phyloP scores from a whole-genome alignment of 495 filamentous ascomycete species.

The Penicillium coprophilum region DNA sequence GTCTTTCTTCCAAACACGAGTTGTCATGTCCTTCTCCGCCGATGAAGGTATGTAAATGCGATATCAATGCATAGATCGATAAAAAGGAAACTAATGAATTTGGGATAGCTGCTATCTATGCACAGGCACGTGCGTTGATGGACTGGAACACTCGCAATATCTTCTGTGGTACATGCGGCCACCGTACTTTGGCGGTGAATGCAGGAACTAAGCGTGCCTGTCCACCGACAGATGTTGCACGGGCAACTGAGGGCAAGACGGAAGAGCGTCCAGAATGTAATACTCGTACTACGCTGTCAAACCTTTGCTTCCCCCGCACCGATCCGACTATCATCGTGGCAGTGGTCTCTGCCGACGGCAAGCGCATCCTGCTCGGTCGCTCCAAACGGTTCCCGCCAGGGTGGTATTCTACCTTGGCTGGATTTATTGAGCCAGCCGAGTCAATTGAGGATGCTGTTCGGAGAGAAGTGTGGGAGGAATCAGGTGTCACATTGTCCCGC shows the following conservation, averaged over 20 bases:
- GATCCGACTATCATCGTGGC: slow-evolving; percentile 97
- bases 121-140: slow-evolving; percentile 81
- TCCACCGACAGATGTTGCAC: slow-evolving; percentile 69
- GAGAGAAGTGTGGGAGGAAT: slow-evolving; percentile 94
- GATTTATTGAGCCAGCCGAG: slow-evolving; percentile 94
- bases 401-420: slow-evolving; percentile 90
- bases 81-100: slow-evolving; percentile 13
- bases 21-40: slow-evolving; percentile 57
- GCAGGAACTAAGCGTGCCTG: slow-evolving; percentile 90
- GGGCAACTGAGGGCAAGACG: slow-evolving; percentile 33
- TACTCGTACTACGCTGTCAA: slow-evolving; percentile 65
- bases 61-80: not conserved
- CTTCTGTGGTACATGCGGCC: slow-evolving; percentile 86
- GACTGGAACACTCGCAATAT: slow-evolving; percentile 96
- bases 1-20: slow-evolving; percentile 58
- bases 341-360: slow-evolving; percentile 71
- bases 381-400: slow-evolving; percentile 76
- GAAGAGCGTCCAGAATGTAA: slow-evolving; percentile 65
- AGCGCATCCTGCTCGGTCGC: slow-evolving; percentile 79
- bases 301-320: slow-evolving; percentile 88
- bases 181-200: slow-evolving; percentile 80
- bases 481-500: slow-evolving; percentile 77
- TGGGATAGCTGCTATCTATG: slow-evolving; percentile 76
- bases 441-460: slow-evolving; percentile 93
- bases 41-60: slow-evolving; percentile 53